Evolutionary conservation across 108 stramenopile genomes (phyloP), one percentile per base, ranked within the genome.

Genomic region (Fragilariopsis cylindrus): DNA sequence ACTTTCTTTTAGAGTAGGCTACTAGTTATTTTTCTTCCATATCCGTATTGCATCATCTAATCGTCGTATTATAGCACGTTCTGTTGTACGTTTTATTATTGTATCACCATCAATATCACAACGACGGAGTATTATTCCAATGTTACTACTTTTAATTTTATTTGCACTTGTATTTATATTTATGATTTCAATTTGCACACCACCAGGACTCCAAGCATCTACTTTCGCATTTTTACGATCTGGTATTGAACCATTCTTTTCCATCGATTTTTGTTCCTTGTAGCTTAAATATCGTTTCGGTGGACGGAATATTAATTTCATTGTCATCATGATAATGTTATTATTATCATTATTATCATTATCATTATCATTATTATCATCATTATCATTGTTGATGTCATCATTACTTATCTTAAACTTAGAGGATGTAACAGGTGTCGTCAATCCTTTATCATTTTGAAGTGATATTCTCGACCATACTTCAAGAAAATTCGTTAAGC

Each of bases 161-260:
- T 53, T 1, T 53, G 1, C 2, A 0, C n/a, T 44, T 45, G 46
- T 15, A 45, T 6, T 7, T 40, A 52, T 86, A n/a, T n/a, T 1
- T 83, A 69, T 81, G 71, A 77, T 42, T 39, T 49, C 47, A 6
- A 74, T 12, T 54, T 74, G 63, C 4, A 74, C 63, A 13, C 73
- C 73, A 4, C 73, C 73, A 2, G 73, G 73, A 54, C 73, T 74
- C 73, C 73, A 74, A 16, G 73, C 73, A 40, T 74, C 73, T 18
- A 74, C 60, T 50, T 74, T 74, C 3, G 64, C 73, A 5, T 63
- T 63, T 50, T 74, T 74, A 9, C 73, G 73, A 64, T 74, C 73
- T 3, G 73, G 73, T 8, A 74, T 21, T n/a, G 55, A 42, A 4
- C 73, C 73, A 13, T 52, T 52, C 54, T 74, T 74, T 56, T 74